These are phyloP conservation scores for Akanthomyces uredinophilus DNA, from an alignment of 2,329 filamentous ascomycete species.

Conservation along the genomic window DNA sequence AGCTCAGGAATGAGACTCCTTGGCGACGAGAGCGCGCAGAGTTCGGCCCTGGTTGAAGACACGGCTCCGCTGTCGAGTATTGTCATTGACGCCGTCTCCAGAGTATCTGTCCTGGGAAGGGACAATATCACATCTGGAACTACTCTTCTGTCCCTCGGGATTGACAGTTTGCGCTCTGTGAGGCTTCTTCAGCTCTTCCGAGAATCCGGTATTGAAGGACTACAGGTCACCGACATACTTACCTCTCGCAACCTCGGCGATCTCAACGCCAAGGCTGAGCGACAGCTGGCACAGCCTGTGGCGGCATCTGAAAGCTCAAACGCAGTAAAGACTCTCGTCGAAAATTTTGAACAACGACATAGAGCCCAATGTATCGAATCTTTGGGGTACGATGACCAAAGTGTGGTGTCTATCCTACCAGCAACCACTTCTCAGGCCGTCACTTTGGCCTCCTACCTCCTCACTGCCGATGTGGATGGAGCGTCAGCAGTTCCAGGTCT, in stretches of 20 bases:
- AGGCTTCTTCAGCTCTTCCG: conserved; percentile 3
- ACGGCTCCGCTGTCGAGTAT: not conserved
- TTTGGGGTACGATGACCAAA: not conserved
- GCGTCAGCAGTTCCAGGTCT: not conserved
- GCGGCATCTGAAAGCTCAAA: not conserved
- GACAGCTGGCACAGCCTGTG: not conserved
- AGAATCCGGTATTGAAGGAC: not conserved
- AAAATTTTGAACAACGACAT: not conserved
- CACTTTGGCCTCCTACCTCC: conserved; percentile 1
- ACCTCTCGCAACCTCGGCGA: conserved; percentile 1
- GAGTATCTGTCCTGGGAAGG: not conserved
- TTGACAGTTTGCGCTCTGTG: conserved; percentile 2
- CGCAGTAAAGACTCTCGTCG: not conserved
- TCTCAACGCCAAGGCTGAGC: conserved; percentile 1
- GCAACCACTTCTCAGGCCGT: conserved; percentile 3
- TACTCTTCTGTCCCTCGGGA: not conserved
- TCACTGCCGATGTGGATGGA: not conserved
- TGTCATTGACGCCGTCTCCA: not conserved
- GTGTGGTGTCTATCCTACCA: not conserved
- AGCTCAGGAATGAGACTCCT: not conserved
- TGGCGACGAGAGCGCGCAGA: not conserved
- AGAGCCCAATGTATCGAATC: conserved; percentile 1
- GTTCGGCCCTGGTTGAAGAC: not conserved
- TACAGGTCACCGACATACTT: conserved; percentile 3
- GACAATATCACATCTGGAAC: not conserved